Percentiles rank a stretch among this genome's conserved stretches.
Evolutionary conservation across 352 stramenopile species (phyloP).

Genomic region (Pythium brassicae): DNA sequence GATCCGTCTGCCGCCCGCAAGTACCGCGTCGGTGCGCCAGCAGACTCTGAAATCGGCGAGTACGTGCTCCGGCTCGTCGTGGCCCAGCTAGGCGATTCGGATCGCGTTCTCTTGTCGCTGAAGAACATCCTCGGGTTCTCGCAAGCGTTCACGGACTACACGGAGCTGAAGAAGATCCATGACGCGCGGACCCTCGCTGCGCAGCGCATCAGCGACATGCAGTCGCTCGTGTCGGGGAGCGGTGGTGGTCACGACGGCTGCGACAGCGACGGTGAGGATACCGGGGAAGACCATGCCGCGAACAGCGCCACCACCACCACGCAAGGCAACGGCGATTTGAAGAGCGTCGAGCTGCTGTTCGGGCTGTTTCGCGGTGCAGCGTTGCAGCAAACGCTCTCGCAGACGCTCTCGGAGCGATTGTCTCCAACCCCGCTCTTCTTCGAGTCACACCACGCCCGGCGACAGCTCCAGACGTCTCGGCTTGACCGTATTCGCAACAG

Average conservation of each 20-base stretch:
- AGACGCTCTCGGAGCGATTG: conserved; percentile 12
- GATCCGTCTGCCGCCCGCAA: too few relatives aligned
- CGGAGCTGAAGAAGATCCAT: conserved; percentile 28
- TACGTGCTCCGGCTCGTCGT: too few relatives aligned
- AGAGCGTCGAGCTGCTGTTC: not conserved
- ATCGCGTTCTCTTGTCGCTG: conserved; percentile 17
- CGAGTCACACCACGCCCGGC: conserved; percentile 1
- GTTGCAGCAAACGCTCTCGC: not conserved
- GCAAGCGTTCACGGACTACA: conserved; percentile 33
- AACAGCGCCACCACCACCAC: not conserved
- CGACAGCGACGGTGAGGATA: too few relatives aligned
- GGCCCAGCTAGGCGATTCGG: too few relatives aligned
- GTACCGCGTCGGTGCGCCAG: too few relatives aligned
- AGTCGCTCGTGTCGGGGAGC: not conserved
- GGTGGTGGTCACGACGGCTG: too few relatives aligned
- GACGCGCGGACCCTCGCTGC: conserved; percentile 13
- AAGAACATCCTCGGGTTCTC: conserved; percentile 29
- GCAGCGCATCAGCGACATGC: conserved; percentile 7
- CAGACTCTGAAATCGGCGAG: too few relatives aligned
- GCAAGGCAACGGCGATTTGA: not conserved
- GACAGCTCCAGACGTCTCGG: not conserved
- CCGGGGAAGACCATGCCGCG: not conserved
- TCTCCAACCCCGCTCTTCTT: conserved; percentile 8
- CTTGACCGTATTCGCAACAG: not conserved
- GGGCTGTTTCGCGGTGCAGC: not conserved